phyloP scores from a whole-genome alignment of 345 rosid genomes.

The Bretschneidera sinensis region DNA sequence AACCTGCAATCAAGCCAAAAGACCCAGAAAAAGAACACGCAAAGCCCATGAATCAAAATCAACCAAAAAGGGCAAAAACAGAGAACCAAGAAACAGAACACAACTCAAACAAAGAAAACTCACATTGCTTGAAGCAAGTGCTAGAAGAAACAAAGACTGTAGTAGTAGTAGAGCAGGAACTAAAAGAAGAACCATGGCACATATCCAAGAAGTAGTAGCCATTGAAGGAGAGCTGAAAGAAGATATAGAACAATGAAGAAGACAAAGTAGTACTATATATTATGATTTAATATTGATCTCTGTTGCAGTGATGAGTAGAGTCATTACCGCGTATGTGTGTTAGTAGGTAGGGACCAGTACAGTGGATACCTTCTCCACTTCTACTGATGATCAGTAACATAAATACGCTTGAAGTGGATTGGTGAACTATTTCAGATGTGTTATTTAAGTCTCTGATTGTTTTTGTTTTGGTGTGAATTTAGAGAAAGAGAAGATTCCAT shows the following conservation, averaged over 20 bases:
- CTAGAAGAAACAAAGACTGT: slow-evolving; percentile 5
- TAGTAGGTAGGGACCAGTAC: slow-evolving; percentile 9
- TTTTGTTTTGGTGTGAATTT: slow-evolving; percentile 5
- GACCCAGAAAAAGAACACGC: neutral
- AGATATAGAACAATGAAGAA: slow-evolving; percentile 2
- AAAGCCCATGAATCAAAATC: neutral
- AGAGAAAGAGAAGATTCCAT: no score
- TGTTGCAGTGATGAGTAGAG: neutral
- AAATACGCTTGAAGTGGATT: neutral
- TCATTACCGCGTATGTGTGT: neutral
- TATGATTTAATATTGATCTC: neutral
- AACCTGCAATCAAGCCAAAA: slow-evolving; percentile 25
- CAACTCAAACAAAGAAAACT: slow-evolving; percentile 12
- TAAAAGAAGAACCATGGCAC: neutral
- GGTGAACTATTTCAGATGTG: slow-evolving; percentile 8
- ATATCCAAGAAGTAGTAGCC: slow-evolving; percentile 17
- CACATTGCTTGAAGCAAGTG: slow-evolving; percentile 38
- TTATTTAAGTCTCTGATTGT: slow-evolving; percentile 3
- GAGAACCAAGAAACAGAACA: slow-evolving; percentile 1
- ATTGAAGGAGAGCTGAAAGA: slow-evolving; percentile 2
- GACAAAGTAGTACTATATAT: neutral
- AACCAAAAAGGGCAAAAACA: neutral
- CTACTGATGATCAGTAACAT: slow-evolving; percentile 6
- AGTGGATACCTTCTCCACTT: slow-evolving; percentile 2
- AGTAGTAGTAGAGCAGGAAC: slow-evolving; percentile 22